Evolutionary conservation across 495 filamentous ascomycete genomes (phyloP).

Genomic region (Chaetomium fimeti): DNA sequence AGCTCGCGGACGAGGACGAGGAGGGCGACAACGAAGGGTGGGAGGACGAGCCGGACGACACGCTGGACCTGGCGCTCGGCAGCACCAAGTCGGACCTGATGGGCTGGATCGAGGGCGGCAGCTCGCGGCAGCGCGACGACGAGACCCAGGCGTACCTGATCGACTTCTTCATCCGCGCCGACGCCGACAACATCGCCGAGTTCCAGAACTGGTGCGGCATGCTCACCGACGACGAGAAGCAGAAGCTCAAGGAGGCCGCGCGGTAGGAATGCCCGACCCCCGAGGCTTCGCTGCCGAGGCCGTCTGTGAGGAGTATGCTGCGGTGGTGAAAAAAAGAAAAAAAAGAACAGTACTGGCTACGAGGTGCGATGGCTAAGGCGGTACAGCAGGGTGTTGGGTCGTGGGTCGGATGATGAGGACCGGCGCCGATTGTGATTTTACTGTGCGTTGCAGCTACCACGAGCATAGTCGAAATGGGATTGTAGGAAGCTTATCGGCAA

Average conservation of each 20-base stretch:
- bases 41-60: slow-evolving; percentile 77
- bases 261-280: slow-evolving; percentile 18
- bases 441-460: background rate
- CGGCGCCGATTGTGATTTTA: background rate
- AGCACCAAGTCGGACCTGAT: slow-evolving; percentile 73
- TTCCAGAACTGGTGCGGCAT: slow-evolving; percentile 72
- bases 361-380: background rate
- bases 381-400: background rate
- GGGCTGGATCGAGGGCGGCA: slow-evolving; percentile 63
- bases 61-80: slow-evolving; percentile 67
- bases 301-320: background rate
- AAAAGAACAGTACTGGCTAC: too few relatives aligned
- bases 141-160: slow-evolving; percentile 82
- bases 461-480: background rate
- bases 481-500: background rate
- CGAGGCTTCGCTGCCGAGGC: background rate
- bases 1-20: slow-evolving; percentile 51
- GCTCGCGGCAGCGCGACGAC: slow-evolving; percentile 72
- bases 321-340: too few relatives aligned
- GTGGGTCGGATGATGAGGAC: background rate
- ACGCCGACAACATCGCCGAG: slow-evolving; percentile 60
- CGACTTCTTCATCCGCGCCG: slow-evolving; percentile 76
- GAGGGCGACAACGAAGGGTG: slow-evolving; percentile 74
- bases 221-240: slow-evolving; percentile 70
- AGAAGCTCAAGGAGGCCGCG: slow-evolving; percentile 57